Base-by-base conservation (phyloP, 2,329 filamentous ascomycete species). In the Ascochyta koolunga region DNA sequence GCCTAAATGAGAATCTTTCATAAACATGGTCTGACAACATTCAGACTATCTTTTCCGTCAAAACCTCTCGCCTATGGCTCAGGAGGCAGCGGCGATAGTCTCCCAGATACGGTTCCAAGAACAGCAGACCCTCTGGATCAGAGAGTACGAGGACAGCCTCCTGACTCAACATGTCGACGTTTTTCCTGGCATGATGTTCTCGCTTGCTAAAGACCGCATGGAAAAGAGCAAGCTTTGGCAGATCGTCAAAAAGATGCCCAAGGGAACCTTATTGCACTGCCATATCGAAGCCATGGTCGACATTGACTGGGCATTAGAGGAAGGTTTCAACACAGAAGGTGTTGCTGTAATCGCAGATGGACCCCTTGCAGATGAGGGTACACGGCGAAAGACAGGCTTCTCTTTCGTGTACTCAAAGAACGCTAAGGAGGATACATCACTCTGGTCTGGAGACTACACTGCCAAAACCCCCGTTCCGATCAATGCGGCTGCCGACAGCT, bases 181-280 rank as follows among this genome's bases (percentile, higher is more conserved):
- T 44, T 91, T 89, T 70, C 91, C 91, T 0, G 93, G 93, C 10
- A 96, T 96, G 89, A 95, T 96, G 89, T 97, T 96, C 76, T 87
- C 85, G 31, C 82, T 93, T 31, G 91, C 91, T 64, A 93, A 92
- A 74, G 84, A 87, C n/a, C 85, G 86, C 32, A 96, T 96, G 86
- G 91, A 96, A 75, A 81, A 82, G 63, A 96, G 91, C 13, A 87
- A 87, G 68, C 80, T 97, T 21, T 98, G 91, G 91, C 83, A 86
- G 60, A 95, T 97, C 64, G 83, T 96, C 15, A 84, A 87, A 54
- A 83, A 80, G 60, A 91, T 98, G 89, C 93, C 93, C 24, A 98
- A 98, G 74, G 95, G 93, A 11, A 83, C 88, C 8, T 79, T 96
- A 25, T 77, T 96, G 56, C 93, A 98, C 77, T 91, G 91, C 37